Conservation (phyloP, 75 land plant genomes). For the Adiantum capillusveneris region DNA sequence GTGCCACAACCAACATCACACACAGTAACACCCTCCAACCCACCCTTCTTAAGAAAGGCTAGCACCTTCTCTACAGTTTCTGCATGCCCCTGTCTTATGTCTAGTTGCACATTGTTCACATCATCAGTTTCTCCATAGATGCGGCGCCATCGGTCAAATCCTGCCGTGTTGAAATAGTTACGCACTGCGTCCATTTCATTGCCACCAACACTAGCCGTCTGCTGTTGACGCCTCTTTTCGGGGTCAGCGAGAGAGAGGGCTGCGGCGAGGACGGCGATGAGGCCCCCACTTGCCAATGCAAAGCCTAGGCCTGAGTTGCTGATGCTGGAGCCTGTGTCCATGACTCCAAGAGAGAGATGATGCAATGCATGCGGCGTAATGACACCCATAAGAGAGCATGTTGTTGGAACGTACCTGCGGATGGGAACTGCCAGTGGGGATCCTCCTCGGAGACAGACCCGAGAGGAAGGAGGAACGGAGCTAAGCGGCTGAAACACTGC, state of each 20-base stretch:
- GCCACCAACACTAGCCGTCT: constrained; percentile 79
- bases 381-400: too few relatives aligned
- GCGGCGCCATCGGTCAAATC: constrained; percentile 87
- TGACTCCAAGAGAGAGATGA: background rate
- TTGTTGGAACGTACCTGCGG: too few relatives aligned
- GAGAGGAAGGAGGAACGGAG: too few relatives aligned
- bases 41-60: constrained; percentile 44
- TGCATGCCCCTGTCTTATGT: constrained; percentile 86
- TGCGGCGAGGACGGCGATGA: constrained; percentile 79
- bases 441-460: too few relatives aligned
- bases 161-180: constrained; percentile 88
- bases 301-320: constrained; percentile 28
- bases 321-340: constrained; percentile 4
- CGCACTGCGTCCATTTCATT: constrained; percentile 87
- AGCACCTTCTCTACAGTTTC: constrained; percentile 85
- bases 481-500: too few relatives aligned
- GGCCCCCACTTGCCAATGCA: constrained; percentile 64
- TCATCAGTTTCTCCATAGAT: constrained; percentile 90
- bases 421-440: too few relatives aligned
- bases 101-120: constrained; percentile 83
- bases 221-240: constrained; percentile 64
- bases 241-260: constrained; percentile 82
- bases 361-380: background rate
- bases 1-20: constrained; percentile 99
- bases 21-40: constrained; percentile 52